These are phyloP conservation scores for Incumbomyces lentus DNA, from an alignment of 2,329 filamentous ascomycete genomes.

Conservation along the genomic window DNA sequence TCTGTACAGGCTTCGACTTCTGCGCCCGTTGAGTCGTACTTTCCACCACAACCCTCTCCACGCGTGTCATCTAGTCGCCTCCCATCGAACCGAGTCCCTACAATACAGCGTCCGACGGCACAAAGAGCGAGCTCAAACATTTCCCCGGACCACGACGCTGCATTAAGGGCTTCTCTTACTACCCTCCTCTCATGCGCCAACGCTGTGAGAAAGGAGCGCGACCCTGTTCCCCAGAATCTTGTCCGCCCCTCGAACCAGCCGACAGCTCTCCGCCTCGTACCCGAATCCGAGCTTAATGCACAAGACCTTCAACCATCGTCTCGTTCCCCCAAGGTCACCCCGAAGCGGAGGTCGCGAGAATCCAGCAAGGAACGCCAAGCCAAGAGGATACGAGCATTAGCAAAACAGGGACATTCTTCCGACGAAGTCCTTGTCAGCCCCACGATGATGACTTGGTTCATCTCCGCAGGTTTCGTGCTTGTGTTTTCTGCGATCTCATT, in stretches of 20 bases:
- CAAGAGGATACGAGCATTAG: constrained; percentile 22
- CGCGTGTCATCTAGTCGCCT: constrained; percentile 12
- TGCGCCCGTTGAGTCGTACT: constrained; percentile 34
- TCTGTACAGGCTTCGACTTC: constrained; percentile 31
- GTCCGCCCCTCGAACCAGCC: constrained; percentile 15
- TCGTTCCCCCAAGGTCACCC: constrained; percentile 16
- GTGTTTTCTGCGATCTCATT: constrained; percentile 55
- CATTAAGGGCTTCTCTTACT: constrained; percentile 82
- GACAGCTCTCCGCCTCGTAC: constrained; percentile 44
- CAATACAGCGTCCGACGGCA: constrained; percentile 21
- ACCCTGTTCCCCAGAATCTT: constrained; percentile 13
- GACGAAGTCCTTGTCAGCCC: constrained; percentile 39
- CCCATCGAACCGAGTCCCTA: constrained; percentile 14
- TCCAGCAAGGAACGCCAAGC: constrained; percentile 31
- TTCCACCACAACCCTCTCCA: constrained; percentile 22
- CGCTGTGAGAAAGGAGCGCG: constrained; percentile 63
- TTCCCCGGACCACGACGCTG: constrained; percentile 79
- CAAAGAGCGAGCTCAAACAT: constrained; percentile 34
- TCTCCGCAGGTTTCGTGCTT: constrained; percentile 55
- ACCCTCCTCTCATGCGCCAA: constrained; percentile 91
- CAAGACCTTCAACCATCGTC: constrained; percentile 14
- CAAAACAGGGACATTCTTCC: constrained; percentile 25
- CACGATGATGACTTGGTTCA: constrained; percentile 55
- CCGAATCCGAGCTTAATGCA: constrained; percentile 44
- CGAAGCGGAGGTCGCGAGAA: constrained; percentile 22